phyloP scores from a whole-genome alignment of 345 rosid genomes.

The Citrus cavaleriei region DNA sequence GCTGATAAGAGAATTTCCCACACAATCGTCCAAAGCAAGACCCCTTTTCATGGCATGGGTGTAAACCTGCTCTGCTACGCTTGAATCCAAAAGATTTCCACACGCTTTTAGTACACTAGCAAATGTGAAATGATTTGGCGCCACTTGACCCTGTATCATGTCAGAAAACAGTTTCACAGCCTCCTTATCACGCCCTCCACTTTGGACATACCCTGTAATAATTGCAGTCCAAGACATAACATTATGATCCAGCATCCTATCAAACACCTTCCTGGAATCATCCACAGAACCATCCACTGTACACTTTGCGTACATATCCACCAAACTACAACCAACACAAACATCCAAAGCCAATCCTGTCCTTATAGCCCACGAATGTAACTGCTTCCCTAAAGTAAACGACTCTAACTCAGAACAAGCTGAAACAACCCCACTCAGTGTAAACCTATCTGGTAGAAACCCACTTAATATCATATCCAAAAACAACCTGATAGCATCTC shows the following conservation, averaged over 20 bases:
- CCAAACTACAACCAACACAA: conserved; percentile 67
- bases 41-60: conserved; percentile 50
- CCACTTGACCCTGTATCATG: conserved; percentile 46
- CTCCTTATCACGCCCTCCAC: conserved; percentile 34
- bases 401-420: conserved; percentile 51
- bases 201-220: conserved; percentile 48
- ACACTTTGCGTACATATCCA: conserved; percentile 75
- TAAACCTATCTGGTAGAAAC: conserved; percentile 49
- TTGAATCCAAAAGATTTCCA: conserved; percentile 41
- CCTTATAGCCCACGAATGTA: conserved; percentile 59
- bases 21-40: conserved; percentile 44
- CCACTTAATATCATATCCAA: conserved; percentile 49
- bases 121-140: conserved; percentile 69
- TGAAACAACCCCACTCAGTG: conserved; percentile 47
- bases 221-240: conserved; percentile 80
- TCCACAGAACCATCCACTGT: conserved; percentile 37
- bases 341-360: conserved; percentile 46
- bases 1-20: conserved; percentile 68
- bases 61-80: conserved; percentile 46
- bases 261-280: conserved; percentile 61
- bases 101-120: conserved; percentile 69
- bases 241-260: conserved; percentile 51
- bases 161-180: conserved; percentile 47
- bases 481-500: conserved; percentile 47
- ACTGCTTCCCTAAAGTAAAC: conserved; percentile 42